Percentiles rank a stretch among this genome's conserved stretches.
phyloP scores from a whole-genome alignment of 1,284 basidiomycete genomes.

The Ustilago shanxiensis region DNA sequence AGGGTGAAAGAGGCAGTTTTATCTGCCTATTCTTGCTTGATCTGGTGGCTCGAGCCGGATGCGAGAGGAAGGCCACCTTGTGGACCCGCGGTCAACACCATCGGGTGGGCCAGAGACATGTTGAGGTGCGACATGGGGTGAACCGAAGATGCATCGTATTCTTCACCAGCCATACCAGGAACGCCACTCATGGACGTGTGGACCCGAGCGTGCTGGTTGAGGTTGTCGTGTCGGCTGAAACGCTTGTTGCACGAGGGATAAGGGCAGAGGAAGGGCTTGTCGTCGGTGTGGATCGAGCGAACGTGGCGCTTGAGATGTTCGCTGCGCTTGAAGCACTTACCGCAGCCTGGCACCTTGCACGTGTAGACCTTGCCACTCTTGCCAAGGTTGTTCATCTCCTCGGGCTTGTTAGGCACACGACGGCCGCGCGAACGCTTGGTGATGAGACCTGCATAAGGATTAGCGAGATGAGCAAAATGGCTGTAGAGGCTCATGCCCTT shows the following conservation, averaged over 20 bases:
- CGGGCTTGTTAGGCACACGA: slow-evolving; percentile 64
- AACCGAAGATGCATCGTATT: slow-evolving; percentile 33
- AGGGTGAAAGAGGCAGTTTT: neutral
- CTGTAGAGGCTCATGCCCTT: slow-evolving; percentile 50
- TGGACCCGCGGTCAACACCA: slow-evolving; percentile 42
- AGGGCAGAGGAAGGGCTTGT: slow-evolving; percentile 65
- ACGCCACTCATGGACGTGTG: slow-evolving; percentile 49
- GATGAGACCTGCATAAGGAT: slow-evolving; percentile 62
- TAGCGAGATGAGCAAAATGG: slow-evolving; percentile 47
- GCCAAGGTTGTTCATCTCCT: slow-evolving; percentile 66
- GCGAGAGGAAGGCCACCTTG: slow-evolving; percentile 42
- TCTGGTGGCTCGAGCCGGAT: slow-evolving; percentile 38
- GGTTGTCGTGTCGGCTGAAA: slow-evolving; percentile 66
- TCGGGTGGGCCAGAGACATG: slow-evolving; percentile 34
- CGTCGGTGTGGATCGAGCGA: slow-evolving; percentile 66
- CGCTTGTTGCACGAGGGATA: slow-evolving; percentile 62
- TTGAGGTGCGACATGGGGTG: slow-evolving; percentile 42
- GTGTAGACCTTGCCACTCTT: slow-evolving; percentile 68
- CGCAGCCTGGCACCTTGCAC: slow-evolving; percentile 66
- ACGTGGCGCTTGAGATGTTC: slow-evolving; percentile 67
- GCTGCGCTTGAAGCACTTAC: slow-evolving; percentile 67
- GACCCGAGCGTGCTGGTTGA: slow-evolving; percentile 67
- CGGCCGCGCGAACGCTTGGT: slow-evolving; percentile 65
- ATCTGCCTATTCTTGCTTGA: slow-evolving; percentile 34
- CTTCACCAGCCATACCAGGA: slow-evolving; percentile 18